A percentile compares a stretch with the other conserved stretches of the same genome.
phyloP scores from a whole-genome alignment of 345 rosid species.

The Salix koriyanagi region DNA sequence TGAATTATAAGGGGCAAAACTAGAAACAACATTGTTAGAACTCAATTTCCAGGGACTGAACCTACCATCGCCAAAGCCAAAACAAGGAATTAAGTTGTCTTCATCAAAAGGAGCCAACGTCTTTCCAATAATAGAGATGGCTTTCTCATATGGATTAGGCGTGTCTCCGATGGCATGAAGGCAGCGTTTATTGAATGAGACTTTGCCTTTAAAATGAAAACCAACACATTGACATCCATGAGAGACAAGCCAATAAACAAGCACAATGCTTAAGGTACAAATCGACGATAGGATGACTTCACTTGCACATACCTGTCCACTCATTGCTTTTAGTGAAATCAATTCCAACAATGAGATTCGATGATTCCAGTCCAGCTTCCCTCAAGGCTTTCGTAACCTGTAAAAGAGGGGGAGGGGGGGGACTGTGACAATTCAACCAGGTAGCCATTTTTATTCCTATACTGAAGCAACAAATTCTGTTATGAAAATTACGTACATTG shows the following conservation, averaged over 20 bases:
- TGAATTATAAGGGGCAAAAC: no score
- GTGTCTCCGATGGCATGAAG: constrained; percentile 49
- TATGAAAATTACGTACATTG: not conserved
- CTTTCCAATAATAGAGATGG: constrained; percentile 66
- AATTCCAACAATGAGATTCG: constrained; percentile 76
- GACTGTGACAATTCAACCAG: not conserved
- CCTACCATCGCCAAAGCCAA: constrained; percentile 85
- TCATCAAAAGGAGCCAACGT: constrained; percentile 84
- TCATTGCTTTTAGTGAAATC: constrained; percentile 95
- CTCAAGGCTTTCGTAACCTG: constrained; percentile 65
- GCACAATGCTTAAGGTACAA: not conserved
- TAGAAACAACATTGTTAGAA: not conserved
- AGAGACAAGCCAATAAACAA: not conserved
- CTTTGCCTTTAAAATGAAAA: constrained; percentile 37
- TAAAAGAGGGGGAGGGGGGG: not conserved
- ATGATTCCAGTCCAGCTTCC: constrained; percentile 80
- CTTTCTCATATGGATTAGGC: constrained; percentile 79
- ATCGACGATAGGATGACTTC: not conserved
- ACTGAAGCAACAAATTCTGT: not conserved
- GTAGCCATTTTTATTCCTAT: not conserved
- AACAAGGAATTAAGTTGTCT: constrained; percentile 76
- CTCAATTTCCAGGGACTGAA: not conserved
- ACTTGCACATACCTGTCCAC: constrained; percentile 61
- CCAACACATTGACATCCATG: constrained; percentile 10
- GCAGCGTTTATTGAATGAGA: constrained; percentile 55